Percentiles rank a stretch among this genome's conserved stretches.
These are phyloP conservation scores for Candida koratica DNA, from an alignment of 805 yeast species.

Conservation along the genomic window DNA sequence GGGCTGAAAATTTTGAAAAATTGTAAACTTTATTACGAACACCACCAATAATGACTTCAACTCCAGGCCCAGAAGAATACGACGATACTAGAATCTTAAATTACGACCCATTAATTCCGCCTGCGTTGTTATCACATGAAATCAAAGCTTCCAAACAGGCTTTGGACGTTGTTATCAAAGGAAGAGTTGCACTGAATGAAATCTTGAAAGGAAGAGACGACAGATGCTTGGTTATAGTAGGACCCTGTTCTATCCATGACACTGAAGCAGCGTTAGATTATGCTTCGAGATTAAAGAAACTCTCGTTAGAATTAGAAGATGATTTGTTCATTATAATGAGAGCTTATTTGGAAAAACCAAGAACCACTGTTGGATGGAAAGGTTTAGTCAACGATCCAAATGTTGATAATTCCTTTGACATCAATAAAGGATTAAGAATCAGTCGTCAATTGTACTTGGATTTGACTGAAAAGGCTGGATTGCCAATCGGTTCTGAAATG, in stretches of 20 bases:
- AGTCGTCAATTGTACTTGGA: constrained; percentile 83
- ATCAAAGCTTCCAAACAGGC: constrained; percentile 61
- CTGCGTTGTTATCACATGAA: constrained; percentile 87
- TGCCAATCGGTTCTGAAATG: constrained; percentile 97
- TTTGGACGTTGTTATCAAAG: constrained; percentile 61
- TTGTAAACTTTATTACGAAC: not conserved
- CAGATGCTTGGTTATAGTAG: constrained; percentile 82
- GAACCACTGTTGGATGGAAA: constrained; percentile 99
- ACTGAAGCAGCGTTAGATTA: constrained; percentile 89
- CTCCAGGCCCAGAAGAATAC: constrained; percentile 63
- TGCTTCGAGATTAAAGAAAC: constrained; percentile 57
- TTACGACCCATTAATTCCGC: constrained; percentile 94
- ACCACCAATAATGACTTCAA: constrained; percentile 26
- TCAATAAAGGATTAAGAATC: constrained; percentile 89
- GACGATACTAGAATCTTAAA: constrained; percentile 79
- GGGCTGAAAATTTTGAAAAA: constrained; percentile 4
- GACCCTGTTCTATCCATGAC: constrained; percentile 97
- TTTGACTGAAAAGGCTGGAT: constrained; percentile 57
- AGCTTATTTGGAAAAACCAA: constrained; percentile 95
- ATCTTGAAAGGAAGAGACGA: constrained; percentile 82
- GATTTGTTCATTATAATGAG: constrained; percentile 91
- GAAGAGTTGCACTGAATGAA: constrained; percentile 70
- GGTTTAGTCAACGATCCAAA: constrained; percentile 97
- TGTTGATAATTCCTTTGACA: constrained; percentile 85
- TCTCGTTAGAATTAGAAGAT: constrained; percentile 59